Evolutionary conservation across 306 rosid genomes (phyloP).

Genomic region (Fagus crenata): DNA sequence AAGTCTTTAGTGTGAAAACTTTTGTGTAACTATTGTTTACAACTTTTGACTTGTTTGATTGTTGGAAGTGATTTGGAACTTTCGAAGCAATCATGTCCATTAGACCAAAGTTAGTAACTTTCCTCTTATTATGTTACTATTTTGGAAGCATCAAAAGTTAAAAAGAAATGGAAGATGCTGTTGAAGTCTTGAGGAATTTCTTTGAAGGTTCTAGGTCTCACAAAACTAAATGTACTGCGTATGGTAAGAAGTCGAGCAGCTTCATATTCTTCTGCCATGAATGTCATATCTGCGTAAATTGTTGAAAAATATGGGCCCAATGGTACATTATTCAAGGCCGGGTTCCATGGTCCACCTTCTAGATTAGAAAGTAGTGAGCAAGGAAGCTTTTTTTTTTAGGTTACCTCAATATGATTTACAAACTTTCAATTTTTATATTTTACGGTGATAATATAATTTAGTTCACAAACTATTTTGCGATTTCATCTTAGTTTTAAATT

Average conservation of each 20-base stretch:
- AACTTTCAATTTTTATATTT: too few relatives aligned
- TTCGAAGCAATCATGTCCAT: conserved; percentile 4
- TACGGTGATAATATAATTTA: too few relatives aligned
- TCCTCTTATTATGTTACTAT: neutral
- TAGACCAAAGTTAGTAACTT: neutral
- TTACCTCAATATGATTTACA: neutral
- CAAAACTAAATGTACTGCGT: conserved; percentile 7
- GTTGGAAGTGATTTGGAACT: neutral
- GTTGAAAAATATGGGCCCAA: neutral
- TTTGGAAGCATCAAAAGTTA: neutral
- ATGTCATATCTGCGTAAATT: neutral
- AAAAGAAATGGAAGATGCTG: neutral
- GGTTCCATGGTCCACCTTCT: conserved; percentile 21
- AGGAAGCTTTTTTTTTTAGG: neutral
- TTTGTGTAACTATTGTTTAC: conserved; percentile 14
- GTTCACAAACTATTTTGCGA: too few relatives aligned
- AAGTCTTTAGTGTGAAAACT: too few relatives aligned
- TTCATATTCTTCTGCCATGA: neutral
- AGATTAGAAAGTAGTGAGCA: neutral
- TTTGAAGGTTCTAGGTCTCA: conserved; percentile 46
- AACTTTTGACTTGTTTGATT: too few relatives aligned
- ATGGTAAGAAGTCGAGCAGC: neutral
- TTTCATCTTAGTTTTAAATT: too few relatives aligned
- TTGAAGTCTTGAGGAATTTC: conserved; percentile 2
- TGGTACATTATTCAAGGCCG: neutral